These are phyloP conservation scores for Monosporozyma solicola DNA, from an alignment of 805 yeast genomes.

Conservation along the genomic window DNA sequence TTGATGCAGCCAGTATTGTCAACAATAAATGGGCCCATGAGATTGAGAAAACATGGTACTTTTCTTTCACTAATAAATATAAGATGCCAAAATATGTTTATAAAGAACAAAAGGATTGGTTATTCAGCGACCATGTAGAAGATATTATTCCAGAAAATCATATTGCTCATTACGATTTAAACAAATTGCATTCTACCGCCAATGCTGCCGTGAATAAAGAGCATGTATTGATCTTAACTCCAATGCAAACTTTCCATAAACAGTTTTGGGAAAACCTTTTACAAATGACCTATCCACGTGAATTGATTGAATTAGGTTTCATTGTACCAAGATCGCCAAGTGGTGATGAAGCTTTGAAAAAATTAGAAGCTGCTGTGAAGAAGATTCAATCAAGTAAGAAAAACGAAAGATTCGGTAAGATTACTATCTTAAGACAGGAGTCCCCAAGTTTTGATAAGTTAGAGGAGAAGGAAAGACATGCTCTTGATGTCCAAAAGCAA, in stretches of 20 bases:
- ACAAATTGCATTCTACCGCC: constrained; percentile 61
- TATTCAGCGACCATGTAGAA: constrained; percentile 42
- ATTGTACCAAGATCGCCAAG: constrained; percentile 75
- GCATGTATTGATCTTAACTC: constrained; percentile 78
- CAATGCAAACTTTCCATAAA: constrained; percentile 77
- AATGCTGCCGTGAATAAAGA: constrained; percentile 70
- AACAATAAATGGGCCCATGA: constrained; percentile 32
- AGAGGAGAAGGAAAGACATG: constrained; percentile 84
- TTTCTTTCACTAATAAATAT: constrained; percentile 27
- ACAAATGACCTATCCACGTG: constrained; percentile 72
- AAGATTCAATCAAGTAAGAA: constrained; percentile 55
- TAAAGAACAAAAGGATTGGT: constrained; percentile 29
- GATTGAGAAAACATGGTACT: constrained; percentile 28
- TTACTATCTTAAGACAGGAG: constrained; percentile 88
- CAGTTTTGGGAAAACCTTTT: constrained; percentile 84
- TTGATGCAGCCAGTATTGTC: constrained; percentile 16
- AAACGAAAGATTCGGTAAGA: constrained; percentile 63
- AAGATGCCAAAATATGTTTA: constrained; percentile 41
- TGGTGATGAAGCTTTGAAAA: constrained; percentile 71
- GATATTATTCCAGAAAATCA: constrained; percentile 62
- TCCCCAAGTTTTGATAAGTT: constrained; percentile 66
- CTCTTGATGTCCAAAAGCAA: constrained; percentile 73
- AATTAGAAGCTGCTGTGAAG: constrained; percentile 69
- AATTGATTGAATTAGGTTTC: constrained; percentile 79
- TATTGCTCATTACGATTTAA: constrained; percentile 76